Evolutionary conservation across 441 rosid genomes (phyloP).

Genomic region (Jatropha multifida): DNA sequence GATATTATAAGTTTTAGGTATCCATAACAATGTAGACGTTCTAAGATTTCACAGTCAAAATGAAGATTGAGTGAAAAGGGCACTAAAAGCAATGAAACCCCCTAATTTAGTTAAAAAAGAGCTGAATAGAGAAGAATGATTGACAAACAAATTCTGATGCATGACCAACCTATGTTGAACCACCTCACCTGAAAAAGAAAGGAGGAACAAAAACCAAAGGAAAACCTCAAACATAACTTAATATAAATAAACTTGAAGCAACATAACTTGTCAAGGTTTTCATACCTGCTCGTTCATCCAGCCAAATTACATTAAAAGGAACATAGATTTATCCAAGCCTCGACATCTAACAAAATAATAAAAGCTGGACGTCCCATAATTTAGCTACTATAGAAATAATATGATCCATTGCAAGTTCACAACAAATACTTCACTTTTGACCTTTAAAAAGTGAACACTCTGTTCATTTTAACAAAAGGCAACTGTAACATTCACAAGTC

Average conservation of each 20-base stretch:
- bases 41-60: conserved; percentile 3
- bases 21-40: background rate
- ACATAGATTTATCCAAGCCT: background rate
- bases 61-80: background rate
- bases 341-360: background rate
- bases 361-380: background rate
- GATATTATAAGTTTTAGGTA: background rate
- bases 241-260: background rate
- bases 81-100: background rate
- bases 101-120: background rate
- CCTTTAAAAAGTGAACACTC: background rate
- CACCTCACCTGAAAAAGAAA: background rate
- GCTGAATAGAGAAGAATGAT: background rate
- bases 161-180: background rate
- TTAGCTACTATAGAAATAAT: background rate
- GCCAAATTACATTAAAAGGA: no score
- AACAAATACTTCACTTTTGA: background rate
- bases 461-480: background rate
- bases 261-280: background rate
- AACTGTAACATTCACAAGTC: background rate
- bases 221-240: background rate
- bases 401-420: background rate
- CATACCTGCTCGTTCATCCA: background rate
- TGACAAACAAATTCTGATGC: background rate
- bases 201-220: background rate